Base-by-base conservation (phyloP, 768 basidiomycete genomes). In the Boletus barrowsii region DNA sequence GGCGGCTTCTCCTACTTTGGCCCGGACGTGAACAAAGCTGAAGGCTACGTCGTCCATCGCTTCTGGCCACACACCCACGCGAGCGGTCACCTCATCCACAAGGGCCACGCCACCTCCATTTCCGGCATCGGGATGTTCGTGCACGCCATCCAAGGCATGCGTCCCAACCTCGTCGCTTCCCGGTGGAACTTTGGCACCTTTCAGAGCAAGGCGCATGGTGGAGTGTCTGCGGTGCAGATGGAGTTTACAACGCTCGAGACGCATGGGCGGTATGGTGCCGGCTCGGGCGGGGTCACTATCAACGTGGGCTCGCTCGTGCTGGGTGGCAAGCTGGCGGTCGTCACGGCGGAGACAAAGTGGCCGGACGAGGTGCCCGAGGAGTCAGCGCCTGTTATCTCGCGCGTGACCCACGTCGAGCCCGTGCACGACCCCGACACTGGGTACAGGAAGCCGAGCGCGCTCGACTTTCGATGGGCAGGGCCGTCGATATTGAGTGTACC, bases 81-180 rank as follows among this genome's bases (percentile, higher is more conserved):
- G 17, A 75, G 77, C 24, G 95, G 95, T 6, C 79, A 83, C 60
- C 65, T 95, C 69, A 81, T 89, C 45, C 69, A 75, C 58, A 80
- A 83, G 32, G 90, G 90, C 42, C 72, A 81, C 53, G 86, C 86
- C 7, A 72, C 75, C 51, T 46, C 75, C 9, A 72, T 83, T 51
- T 69, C 80, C 32, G 90, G 88, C 42, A 74, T 80, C 36, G 91
- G 92, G 29, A 90, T 93, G 88, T 85, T 96, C 70, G 81, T 95
- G 18, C 91, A 96, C 70, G 96, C 96, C 42, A 97, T 98, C 68
- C 96, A 98, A 69, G 97, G 96, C 69, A 96, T 99, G 93, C 83
- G 93, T 9, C 94, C 96, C 46, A 90, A 99, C 72, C 81, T 93
- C 52, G 84, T 97, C 62, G 97, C 97, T 14, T 77, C 90, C 18